Conservation (phyloP, 1,284 basidiomycete species). For the Fomitopsis schrenkii region DNA sequence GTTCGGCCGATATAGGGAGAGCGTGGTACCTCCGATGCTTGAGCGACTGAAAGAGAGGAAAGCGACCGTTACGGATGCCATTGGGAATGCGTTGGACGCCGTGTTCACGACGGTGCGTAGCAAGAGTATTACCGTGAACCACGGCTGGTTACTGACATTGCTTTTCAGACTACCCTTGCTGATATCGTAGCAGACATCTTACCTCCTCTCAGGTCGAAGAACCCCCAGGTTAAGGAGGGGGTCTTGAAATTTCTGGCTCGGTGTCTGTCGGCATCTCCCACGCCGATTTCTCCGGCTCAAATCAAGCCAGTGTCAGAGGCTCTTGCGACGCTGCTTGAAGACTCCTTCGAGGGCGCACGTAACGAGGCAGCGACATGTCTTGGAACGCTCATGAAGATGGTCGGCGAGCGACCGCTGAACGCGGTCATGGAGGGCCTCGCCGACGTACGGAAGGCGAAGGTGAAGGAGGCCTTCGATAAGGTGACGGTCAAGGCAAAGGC, state of each 20-base stretch:
- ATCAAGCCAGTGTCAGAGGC: conserved; percentile 84
- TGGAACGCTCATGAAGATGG: conserved; percentile 94
- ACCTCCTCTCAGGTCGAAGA: conserved; percentile 82
- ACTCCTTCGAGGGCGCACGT: conserved; percentile 88
- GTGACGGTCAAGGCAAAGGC: conserved; percentile 84
- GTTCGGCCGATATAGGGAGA: conserved; percentile 77
- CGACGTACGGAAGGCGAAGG: conserved; percentile 89
- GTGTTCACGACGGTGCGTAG: conserved; percentile 73
- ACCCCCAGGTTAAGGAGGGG: conserved; percentile 96
- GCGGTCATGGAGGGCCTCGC: conserved; percentile 85
- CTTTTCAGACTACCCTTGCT: conserved; percentile 65
- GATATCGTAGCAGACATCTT: conserved; percentile 88
- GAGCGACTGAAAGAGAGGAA: conserved; percentile 97
- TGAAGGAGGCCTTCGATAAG: conserved; percentile 91
- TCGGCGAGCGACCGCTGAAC: conserved; percentile 91
- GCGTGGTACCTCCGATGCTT: conserved; percentile 76
- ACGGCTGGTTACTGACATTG: conserved; percentile 11
- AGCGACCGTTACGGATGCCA: conserved; percentile 82
- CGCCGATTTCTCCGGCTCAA: conserved; percentile 70
- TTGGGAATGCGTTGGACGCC: conserved; percentile 87
- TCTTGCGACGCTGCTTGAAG: conserved; percentile 77
- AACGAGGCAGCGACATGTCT: conserved; percentile 87
- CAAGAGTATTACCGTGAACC: conserved; percentile 21
- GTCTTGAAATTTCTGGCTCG: conserved; percentile 87
- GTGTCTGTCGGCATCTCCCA: conserved; percentile 68